Conservation (phyloP, 768 basidiomycete species). For the Xanthoconium stramineum region DNA sequence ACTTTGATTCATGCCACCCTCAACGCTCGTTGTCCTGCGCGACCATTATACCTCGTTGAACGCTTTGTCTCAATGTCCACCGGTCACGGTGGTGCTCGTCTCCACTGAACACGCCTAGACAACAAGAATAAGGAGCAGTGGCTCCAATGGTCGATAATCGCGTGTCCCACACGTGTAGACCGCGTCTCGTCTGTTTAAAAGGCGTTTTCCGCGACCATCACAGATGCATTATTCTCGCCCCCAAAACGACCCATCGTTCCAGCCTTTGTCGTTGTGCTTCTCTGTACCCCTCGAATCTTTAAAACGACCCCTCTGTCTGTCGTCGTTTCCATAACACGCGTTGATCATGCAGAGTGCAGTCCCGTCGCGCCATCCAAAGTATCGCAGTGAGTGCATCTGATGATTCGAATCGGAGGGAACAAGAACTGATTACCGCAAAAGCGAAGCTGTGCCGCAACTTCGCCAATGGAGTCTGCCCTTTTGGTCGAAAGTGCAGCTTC, state of each 20-base stretch:
- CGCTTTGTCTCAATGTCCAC: constrained; percentile 11
- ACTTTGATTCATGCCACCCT: background rate
- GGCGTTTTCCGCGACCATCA: constrained; percentile 18
- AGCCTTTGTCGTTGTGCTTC: background rate
- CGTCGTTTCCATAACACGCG: constrained; percentile 4
- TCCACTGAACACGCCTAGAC: constrained; percentile 13
- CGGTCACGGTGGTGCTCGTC: background rate
- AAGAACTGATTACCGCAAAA: constrained; percentile 12
- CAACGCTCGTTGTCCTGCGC: background rate
- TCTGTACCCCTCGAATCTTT: background rate
- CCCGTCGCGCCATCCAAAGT: constrained; percentile 21
- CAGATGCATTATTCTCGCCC: constrained; percentile 9
- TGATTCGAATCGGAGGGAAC: background rate
- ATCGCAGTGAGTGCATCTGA: constrained; percentile 29
- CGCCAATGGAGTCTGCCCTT: constrained; percentile 34
- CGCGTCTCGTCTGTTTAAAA: constrained; percentile 32
- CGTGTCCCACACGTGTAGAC: constrained; percentile 32
- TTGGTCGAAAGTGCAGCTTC: constrained; percentile 38
- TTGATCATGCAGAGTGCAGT: constrained; percentile 6
- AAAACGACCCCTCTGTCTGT: background rate
- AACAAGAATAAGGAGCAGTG: constrained; percentile 6
- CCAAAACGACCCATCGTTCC: background rate
- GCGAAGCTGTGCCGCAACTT: constrained; percentile 39
- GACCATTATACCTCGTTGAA: background rate
- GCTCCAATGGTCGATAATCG: constrained; percentile 23